Evolutionary conservation across 129 eudicot species (phyloP).

Genomic region (Chrysanthemum lavandulifolium): DNA sequence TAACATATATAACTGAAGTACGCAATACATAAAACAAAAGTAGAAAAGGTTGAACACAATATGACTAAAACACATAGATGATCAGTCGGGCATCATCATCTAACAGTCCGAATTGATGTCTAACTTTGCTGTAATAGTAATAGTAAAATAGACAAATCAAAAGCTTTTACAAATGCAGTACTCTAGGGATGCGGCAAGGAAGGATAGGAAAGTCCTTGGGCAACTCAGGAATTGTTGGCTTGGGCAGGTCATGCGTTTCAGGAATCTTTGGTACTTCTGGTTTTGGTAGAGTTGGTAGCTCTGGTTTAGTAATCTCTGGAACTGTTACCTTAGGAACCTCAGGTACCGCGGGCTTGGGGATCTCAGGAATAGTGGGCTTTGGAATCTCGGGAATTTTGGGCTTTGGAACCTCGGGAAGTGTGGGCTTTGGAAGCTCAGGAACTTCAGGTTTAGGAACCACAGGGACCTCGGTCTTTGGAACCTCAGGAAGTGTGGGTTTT

Average conservation of each 20-base stretch:
- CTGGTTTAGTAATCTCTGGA: slow-evolving; percentile 29
- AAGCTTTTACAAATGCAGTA: background rate
- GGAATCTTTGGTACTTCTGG: slow-evolving; percentile 30
- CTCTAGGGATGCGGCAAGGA: slow-evolving; percentile 27
- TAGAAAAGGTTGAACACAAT: background rate
- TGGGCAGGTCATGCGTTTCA: background rate
- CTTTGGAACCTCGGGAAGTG: slow-evolving; percentile 22
- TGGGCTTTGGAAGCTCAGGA: slow-evolving; percentile 24
- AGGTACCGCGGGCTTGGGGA: slow-evolving; percentile 18
- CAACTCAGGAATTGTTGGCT: slow-evolving; percentile 30
- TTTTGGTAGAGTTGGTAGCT: slow-evolving; percentile 28
- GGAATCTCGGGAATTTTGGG: slow-evolving; percentile 28
- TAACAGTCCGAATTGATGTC: background rate
- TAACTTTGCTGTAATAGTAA: background rate
- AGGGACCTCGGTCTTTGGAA: slow-evolving; percentile 17
- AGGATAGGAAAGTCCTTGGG: slow-evolving; percentile 31
- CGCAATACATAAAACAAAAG: no score
- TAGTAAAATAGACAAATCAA: background rate
- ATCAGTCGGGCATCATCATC: background rate
- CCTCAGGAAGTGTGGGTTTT: slow-evolving; percentile 17
- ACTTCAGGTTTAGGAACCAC: slow-evolving; percentile 22
- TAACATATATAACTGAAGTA: no score
- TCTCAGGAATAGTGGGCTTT: slow-evolving; percentile 18
- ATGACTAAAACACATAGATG: background rate
- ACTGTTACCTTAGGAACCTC: slow-evolving; percentile 16